Evolutionary conservation across 768 basidiomycete genomes (phyloP).

Genomic region (Daedaleopsis nitida): DNA sequence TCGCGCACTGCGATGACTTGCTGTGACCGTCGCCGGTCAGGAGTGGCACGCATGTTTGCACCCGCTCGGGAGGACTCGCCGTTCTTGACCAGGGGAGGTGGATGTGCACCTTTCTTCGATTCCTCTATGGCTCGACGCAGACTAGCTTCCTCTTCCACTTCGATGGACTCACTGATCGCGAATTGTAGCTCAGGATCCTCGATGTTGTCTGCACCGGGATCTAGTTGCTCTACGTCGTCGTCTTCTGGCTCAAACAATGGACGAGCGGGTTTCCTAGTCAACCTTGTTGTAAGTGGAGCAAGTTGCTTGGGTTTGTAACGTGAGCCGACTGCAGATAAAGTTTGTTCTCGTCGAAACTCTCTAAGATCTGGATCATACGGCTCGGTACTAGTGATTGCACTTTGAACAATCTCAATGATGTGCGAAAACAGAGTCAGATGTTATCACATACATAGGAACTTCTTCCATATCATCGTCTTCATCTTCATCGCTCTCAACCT

Average conservation of each 20-base stretch:
- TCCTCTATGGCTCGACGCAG: constrained; percentile 33
- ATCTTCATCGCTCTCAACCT: constrained; percentile 31
- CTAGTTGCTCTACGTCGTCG: constrained; percentile 39
- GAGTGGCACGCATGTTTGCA: background rate
- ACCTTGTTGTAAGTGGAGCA: constrained; percentile 33
- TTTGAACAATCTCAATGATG: background rate
- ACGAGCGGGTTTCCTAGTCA: constrained; percentile 39
- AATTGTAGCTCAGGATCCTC: constrained; percentile 58
- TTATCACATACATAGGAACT: constrained; percentile 58
- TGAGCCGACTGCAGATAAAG: constrained; percentile 57
- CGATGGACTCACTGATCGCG: constrained; percentile 67
- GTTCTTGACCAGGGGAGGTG: background rate
- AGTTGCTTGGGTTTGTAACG: constrained; percentile 46
- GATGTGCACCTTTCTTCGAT: constrained; percentile 21
- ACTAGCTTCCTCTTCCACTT: constrained; percentile 35
- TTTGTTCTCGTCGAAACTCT: constrained; percentile 61
- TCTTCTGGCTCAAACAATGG: constrained; percentile 59
- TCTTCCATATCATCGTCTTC: constrained; percentile 69
- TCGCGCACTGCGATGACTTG: constrained; percentile 10
- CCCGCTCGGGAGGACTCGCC: constrained; percentile 11
- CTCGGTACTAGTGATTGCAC: constrained; percentile 9
- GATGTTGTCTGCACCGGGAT: constrained; percentile 40
- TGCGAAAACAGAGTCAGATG: background rate
- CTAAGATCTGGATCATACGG: constrained; percentile 62
- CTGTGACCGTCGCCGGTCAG: constrained; percentile 6